Base-by-base conservation (phyloP, 2,329 filamentous ascomycete genomes). In the Delphinella strobiligena region DNA sequence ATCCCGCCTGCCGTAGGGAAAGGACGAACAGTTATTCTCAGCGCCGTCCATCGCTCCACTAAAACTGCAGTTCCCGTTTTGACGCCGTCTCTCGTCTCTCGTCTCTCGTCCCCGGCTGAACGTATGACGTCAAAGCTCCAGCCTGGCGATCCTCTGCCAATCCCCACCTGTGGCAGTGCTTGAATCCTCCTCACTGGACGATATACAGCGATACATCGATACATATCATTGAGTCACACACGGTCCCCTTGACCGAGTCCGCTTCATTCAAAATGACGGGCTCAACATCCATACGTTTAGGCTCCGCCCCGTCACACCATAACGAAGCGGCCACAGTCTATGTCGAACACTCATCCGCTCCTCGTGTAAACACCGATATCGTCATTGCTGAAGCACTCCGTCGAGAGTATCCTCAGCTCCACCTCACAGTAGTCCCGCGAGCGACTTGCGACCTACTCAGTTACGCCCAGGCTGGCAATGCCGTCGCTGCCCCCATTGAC, bases 331-430 rank as follows among this genome's bases (percentile, higher is more conserved):
- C 54, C 27, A 54, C 54, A 42, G 54, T 55, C 15, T 68, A 60
- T 51, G 63, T 64, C 49, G 55, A 66, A 35, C 63, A 68, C 45
- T 61, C 63, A 17, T 58, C 61, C 33, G 63, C 46, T 34, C 54
- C 57, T 34, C 62, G 64, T 43, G 43, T 65, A 49, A 59, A 62
- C 43, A 67, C 65, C 38, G 62, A 68, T 41, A 46, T 52, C 22
- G 59, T 68, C 19, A 47, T 68, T 16, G 55, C 63, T 35, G 59
- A 65, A 42, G 58, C 63, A n/a, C 52, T 68, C 8, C 63, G 63
- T 35, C 54, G 51, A 15, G 63, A 68, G 38, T 67, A 67, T 38
- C 62, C 63, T 11, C 43, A 64, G 19, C 60, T 67, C 15, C 61
- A 66, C 41, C 56, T 68, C 31, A 58, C 61, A 29, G 52, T 66